Percentiles rank a stretch among this genome's conserved stretches.
Conservation (phyloP, 1,284 basidiomycete species). For the Ganoderma boninense region DNA sequence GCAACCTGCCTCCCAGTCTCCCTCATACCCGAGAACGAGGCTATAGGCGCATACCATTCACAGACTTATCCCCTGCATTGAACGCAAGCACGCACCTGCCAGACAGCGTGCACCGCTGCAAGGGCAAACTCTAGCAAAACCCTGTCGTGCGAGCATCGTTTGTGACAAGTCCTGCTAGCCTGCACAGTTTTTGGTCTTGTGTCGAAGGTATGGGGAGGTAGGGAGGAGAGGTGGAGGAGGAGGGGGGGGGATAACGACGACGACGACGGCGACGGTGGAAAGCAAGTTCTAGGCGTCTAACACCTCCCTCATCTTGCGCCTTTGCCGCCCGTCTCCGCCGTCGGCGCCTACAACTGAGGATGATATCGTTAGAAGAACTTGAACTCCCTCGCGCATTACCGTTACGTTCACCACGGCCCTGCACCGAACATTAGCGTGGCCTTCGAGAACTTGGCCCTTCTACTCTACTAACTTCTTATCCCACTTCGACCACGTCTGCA, state of each 20-base stretch:
- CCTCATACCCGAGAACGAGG: constrained; percentile 19
- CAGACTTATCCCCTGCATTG: too few species aligned
- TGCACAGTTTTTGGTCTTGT: background rate
- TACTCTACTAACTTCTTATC: too few species aligned
- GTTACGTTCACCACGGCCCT: too few species aligned
- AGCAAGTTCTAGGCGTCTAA: constrained; percentile 1
- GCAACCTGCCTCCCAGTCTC: background rate
- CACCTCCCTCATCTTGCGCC: background rate
- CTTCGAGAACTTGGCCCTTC: too few species aligned
- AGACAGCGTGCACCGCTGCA: constrained; percentile 24
- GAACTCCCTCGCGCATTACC: too few species aligned
- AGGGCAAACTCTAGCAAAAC: constrained; percentile 23
- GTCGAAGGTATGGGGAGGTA: background rate
- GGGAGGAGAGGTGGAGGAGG: background rate
- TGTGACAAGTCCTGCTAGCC: background rate
- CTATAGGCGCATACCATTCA: constrained; percentile 1
- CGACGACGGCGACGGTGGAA: background rate
- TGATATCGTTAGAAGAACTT: too few species aligned
- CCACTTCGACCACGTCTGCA: too few species aligned
- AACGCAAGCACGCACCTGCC: constrained; percentile 19
- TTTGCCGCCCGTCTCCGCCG: too few species aligned
- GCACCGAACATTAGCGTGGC: too few species aligned
- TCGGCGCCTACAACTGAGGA: too few species aligned
- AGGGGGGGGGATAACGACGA: background rate
- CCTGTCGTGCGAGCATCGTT: constrained; percentile 22